Base-by-base conservation (phyloP, 208 protist species). In the Strigomonas galati region DNA sequence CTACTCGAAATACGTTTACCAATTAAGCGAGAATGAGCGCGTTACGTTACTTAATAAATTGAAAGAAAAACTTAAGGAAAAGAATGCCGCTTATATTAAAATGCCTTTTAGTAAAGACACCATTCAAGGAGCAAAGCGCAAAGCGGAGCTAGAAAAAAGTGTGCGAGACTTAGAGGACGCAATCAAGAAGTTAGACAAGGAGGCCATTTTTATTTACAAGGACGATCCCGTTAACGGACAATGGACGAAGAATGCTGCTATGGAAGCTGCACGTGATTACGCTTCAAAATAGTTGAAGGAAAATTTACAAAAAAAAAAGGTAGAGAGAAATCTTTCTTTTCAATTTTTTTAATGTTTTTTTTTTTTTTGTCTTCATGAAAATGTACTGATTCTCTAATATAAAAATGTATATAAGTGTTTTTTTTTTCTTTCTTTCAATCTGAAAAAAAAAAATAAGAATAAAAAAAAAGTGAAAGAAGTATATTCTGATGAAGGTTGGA, bases 21-120 rank as follows among this genome's bases (percentile, higher is more conserved):
- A 78, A 19, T 62, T 98, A 0, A 37, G 84, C 49, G 87, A 87
- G n/a, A 66, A 82, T 10, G 91, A 98, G 55, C 79, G 81, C 15
- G 31, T 78, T n/a, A 59, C 75, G 7, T 69, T 98, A 7, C 43
- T 98, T 15, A 46, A 57, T 4, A 80, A 80, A 28, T 72, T 98
- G 23, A 78, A 84, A 59, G 56, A 74, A 23, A 87, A 85, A 31
- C 81, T 95, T 67, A 80, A 65, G 32, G 60, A 83, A 6, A 84
- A 82, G 56, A 81, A 81, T 52, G 73, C 71, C 17, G 70, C 84
- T 55, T 79, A 95, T 56, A 89, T 89, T 53, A 92, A 78, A 37
- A 84, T 98, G 67, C 86, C 92, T 1, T 93, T 98, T 69, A 78
- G 85, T 0, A 84, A 93, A 28, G 85, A 95, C 51, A 97, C 91